Percentiles rank a stretch among this genome's conserved stretches.
Conservation (phyloP, 345 rosid genomes). For the Hibiscus tridactylites region DNA sequence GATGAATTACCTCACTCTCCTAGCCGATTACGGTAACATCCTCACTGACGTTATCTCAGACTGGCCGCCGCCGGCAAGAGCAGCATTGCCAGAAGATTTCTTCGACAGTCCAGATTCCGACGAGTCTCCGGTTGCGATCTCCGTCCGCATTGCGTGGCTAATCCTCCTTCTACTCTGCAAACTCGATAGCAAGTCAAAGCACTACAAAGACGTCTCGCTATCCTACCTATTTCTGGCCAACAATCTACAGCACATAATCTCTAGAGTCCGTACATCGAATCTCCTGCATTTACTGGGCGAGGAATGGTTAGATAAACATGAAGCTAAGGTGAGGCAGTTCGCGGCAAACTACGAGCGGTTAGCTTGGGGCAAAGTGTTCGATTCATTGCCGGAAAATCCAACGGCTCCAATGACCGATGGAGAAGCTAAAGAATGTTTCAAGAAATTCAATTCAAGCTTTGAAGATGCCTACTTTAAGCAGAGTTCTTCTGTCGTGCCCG, state of each 20-base stretch:
- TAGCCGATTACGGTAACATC: constrained; percentile 41
- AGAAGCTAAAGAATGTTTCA: constrained; percentile 33
- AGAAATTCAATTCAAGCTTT: constrained; percentile 39
- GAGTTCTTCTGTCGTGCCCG: constrained; percentile 34
- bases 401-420: constrained; percentile 24
- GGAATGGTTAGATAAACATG: constrained; percentile 48
- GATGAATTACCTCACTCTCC: constrained; percentile 47
- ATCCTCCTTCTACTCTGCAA: constrained; percentile 58
- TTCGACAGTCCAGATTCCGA: constrained; percentile 21
- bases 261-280: constrained; percentile 41
- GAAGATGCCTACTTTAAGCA: constrained; percentile 49
- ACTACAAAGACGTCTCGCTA: constrained; percentile 40
- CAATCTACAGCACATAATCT: constrained; percentile 52
- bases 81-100: constrained; percentile 33
- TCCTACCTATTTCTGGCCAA: constrained; percentile 67
- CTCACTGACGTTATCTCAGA: constrained; percentile 33
- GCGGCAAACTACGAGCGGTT: constrained; percentile 43
- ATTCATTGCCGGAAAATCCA: constrained; percentile 37
- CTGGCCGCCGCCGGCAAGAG: constrained; percentile 28
- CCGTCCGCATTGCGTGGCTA: constrained; percentile 44
- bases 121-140: constrained; percentile 26
- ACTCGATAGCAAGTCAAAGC: constrained; percentile 54
- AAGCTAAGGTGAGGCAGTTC: constrained; percentile 41
- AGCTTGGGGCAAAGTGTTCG: constrained; percentile 42
- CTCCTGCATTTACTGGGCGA: constrained; percentile 47